Evolutionary conservation across 768 basidiomycete genomes (phyloP), one percentile per base, ranked within the genome.

Genomic region (Mycena albidolilacea): DNA sequence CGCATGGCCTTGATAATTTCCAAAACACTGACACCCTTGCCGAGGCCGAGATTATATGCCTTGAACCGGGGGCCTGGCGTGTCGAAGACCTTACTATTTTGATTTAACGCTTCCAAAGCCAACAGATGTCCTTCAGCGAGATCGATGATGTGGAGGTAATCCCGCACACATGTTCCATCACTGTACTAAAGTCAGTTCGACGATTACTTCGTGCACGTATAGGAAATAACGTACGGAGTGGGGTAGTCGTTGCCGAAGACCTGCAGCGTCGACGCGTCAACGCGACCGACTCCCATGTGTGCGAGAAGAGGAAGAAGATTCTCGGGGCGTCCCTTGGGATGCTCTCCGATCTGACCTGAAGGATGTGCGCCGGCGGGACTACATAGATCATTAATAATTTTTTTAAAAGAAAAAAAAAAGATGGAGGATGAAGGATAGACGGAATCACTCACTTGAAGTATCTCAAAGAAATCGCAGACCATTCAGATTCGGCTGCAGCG

Each of bases 161-260:
- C 97, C 55, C 97, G 93, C 21, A 99, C 95, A 78, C 97, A 99
- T 10, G 97, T 98, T 11, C 97, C 97, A 79, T 99, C 97, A 44
- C 95, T 95, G 75, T 8, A 60, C 59, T 30, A 37, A 46, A 43
- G 19, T 69, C 41, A 78, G 30, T 15, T 8, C 23, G 1, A 23
- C 23, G 23, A n/a, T n/a, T 41, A 7, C 10, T 64, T 35, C 46
- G 73, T 35, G 9, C 17, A 7, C 58, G 39, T 30, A n/a, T 37
- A 23, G 23, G 19, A 44, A 11, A 37, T 35, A 7, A 85, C 91
- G 78, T 76, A 96, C 93, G 89, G 91, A 0, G 98, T 99, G 23
- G 97, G 96, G 82, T 98, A 99, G 82, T 99, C 96, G 80, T 97
- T 94, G 39, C 98, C 97, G 79, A 99, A 99, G 6, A 99, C 94